Base-by-base conservation (phyloP, 2,329 filamentous ascomycete genomes). In the Dactylonectria macrodidyma region DNA sequence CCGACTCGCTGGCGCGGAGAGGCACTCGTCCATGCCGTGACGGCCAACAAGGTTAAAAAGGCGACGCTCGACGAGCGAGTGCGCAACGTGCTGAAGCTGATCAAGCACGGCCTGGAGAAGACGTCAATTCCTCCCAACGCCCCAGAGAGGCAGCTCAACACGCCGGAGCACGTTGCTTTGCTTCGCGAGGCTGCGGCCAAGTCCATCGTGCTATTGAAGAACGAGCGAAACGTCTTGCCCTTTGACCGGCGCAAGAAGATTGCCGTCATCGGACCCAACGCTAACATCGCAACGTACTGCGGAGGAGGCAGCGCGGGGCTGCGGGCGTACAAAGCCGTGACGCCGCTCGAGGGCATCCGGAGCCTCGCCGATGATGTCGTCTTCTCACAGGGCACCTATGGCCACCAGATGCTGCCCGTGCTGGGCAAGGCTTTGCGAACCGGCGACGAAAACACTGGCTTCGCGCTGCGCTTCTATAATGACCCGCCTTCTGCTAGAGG, bases 211-310 rank as follows among this genome's bases (percentile, higher is more conserved):
- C 83, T 92, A 24, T 48, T 70, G 24, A 70, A 70, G 41, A 70
- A 70, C 33, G 51, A 70, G 2, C 44, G 36, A 6, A 59, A 56
- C 30, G 54, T 70, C 11, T 51, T 70, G 6, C 68, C 68, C 0
- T 33, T 70, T 24, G 46, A 59, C 47, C 52, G 61, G 0, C 36
- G 24, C 47, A 70, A 62, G 24, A 59, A 38, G 24, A 79, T 87
- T 16, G 83, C 86, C 8, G 82, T 88, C 14, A 88, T 89, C 68
- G 87, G 86, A 2, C 86, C 86, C 10, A 88, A 88, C 65, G 82
- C 87, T 22, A 85, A 83, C 57, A 80, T 74, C 12, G 72, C 76
- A 3, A 73, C 74, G 0, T 77, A 77, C 57, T 77, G 75, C 48
- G 79, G 79, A 3, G 79, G 79, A 2, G 79, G 79, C 34, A 78